These are phyloP conservation scores for Stagonosporopsis rhizophila DNA, from an alignment of 2,329 filamentous ascomycete genomes.

Conservation along the genomic window DNA sequence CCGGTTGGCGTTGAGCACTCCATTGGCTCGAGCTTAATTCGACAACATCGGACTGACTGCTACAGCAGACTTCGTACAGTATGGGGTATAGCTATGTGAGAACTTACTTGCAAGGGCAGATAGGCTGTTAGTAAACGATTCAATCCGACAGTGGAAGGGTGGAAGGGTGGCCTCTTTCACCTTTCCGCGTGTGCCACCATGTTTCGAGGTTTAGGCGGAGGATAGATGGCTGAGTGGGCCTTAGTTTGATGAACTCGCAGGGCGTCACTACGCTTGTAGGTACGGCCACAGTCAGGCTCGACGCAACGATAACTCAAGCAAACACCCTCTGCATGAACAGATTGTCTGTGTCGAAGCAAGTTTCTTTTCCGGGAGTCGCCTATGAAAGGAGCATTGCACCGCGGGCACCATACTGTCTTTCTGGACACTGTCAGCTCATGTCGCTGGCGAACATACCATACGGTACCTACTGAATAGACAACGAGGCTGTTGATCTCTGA, in stretches of 20 bases:
- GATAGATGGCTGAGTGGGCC: background rate
- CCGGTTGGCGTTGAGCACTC: no score
- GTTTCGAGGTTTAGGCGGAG: background rate
- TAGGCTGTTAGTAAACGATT: background rate
- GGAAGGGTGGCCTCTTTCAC: background rate
- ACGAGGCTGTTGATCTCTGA: background rate
- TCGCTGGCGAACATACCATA: background rate
- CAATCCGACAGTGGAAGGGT: background rate
- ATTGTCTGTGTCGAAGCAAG: background rate
- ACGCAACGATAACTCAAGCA: background rate
- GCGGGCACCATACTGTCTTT: background rate
- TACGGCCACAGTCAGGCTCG: background rate
- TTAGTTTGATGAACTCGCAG: background rate
- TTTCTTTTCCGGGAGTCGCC: background rate
- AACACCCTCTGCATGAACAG: background rate
- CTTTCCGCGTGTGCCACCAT: background rate
- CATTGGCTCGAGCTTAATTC: constrained; percentile 7
- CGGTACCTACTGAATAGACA: background rate
- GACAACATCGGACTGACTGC: background rate
- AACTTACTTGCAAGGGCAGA: background rate
- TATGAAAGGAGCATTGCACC: background rate
- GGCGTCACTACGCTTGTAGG: constrained; percentile 1
- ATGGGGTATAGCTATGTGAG: background rate
- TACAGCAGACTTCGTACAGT: background rate
- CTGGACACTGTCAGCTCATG: background rate